Evolutionary conservation across 352 stramenopile genomes (phyloP).

Genomic region (Phytophthora tubulina): DNA sequence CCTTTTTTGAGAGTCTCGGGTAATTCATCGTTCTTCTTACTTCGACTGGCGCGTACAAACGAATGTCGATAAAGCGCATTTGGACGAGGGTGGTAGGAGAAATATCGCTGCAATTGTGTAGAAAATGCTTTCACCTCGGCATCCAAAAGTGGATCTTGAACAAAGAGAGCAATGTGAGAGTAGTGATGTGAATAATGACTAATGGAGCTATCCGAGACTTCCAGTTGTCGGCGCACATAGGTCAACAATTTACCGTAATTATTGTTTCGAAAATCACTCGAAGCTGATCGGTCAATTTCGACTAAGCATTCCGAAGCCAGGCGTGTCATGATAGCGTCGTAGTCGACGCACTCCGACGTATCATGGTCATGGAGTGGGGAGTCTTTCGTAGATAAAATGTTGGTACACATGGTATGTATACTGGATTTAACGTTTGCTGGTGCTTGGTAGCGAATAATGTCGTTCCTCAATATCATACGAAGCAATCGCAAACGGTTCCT

Average conservation of each 20-base stretch:
- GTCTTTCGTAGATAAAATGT: background rate
- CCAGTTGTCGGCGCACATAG: slow-evolving; percentile 14
- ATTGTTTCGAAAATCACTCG: background rate
- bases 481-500: slow-evolving; percentile 36
- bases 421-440: slow-evolving; percentile 9
- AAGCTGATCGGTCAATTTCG: slow-evolving; percentile 6
- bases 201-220: slow-evolving; percentile 4
- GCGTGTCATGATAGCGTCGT: background rate
- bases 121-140: slow-evolving; percentile 17
- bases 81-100: slow-evolving; percentile 45
- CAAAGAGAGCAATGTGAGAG: slow-evolving; percentile 44
- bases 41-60: slow-evolving; percentile 36
- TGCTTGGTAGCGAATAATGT: slow-evolving; percentile 17
- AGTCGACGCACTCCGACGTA: background rate
- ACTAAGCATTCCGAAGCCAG: slow-evolving; percentile 37
- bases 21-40: background rate
- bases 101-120: slow-evolving; percentile 45
- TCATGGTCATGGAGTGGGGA: background rate
- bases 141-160: slow-evolving; percentile 30
- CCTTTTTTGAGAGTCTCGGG: slow-evolving; percentile 47
- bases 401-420: slow-evolving; percentile 30
- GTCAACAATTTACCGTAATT: slow-evolving; percentile 1
- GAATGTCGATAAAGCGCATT: slow-evolving; percentile 55
- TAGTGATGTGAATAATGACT: slow-evolving; percentile 20
- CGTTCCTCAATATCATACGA: slow-evolving; percentile 26